A percentile compares a stretch with the other conserved stretches of the same genome.
These are phyloP conservation scores for Heimioporus sp. DNA, from an alignment of 768 basidiomycete species.

Conservation along the genomic window DNA sequence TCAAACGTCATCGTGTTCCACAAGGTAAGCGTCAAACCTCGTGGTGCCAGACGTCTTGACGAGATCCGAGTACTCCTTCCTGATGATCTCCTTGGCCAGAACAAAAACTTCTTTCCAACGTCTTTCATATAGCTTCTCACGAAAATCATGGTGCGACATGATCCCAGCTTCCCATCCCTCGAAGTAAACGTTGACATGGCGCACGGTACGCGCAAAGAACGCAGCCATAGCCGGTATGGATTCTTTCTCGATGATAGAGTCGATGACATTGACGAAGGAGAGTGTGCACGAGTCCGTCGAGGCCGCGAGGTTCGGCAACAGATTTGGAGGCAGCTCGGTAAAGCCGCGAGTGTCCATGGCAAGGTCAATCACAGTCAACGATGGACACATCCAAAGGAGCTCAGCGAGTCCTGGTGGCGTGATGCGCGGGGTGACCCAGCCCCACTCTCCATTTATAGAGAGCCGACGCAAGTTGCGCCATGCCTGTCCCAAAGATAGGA, in stretches of 20 bases:
- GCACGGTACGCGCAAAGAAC: not conserved
- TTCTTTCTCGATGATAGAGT: not conserved
- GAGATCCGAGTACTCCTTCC: too few species aligned
- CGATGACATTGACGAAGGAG: not conserved
- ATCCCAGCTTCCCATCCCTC: too few species aligned
- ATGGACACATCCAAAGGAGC: not conserved
- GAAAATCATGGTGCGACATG: too few species aligned
- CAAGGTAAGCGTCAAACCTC: too few species aligned
- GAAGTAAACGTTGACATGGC: too few species aligned
- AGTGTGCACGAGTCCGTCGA: not conserved
- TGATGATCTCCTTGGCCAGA: too few species aligned
- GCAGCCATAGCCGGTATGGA: not conserved
- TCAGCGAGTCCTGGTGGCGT: slow-evolving; percentile 5
- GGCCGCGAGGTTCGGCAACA: too few species aligned
- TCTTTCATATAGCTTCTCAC: too few species aligned
- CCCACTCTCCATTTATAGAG: slow-evolving; percentile 7
- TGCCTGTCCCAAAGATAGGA: slow-evolving; percentile 1
- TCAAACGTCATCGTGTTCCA: too few species aligned
- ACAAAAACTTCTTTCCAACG: too few species aligned
- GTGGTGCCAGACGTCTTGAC: too few species aligned
- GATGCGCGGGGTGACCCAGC: slow-evolving; percentile 5
- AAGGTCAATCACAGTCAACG: not conserved
- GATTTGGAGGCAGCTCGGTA: not conserved
- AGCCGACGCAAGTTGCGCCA: slow-evolving; percentile 7
- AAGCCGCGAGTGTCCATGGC: slow-evolving; percentile 7